Conservation (phyloP, 805 yeast species). For the Wickerhamiella nectarea region DNA sequence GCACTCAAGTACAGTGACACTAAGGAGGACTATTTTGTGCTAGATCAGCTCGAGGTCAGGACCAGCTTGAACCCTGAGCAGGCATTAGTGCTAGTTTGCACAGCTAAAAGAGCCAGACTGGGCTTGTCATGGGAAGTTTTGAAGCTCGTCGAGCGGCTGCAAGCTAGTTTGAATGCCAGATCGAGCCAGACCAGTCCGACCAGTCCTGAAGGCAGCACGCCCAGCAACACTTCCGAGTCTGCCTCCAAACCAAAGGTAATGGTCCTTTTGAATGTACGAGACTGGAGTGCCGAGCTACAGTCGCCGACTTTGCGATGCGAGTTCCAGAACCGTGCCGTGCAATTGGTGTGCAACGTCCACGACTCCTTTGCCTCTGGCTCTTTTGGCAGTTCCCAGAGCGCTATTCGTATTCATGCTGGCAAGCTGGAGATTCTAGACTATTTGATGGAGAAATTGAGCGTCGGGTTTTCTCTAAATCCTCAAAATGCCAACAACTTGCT, state of each 20-base stretch:
- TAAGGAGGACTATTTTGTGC: conserved; percentile 24
- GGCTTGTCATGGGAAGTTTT: conserved; percentile 2
- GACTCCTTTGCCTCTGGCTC: conserved; percentile 14
- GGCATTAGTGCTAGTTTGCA: background rate
- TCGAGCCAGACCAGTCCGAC: too few species aligned
- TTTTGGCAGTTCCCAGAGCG: conserved; percentile 13
- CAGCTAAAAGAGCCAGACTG: background rate
- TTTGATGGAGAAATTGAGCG: conserved; percentile 12
- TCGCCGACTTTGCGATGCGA: conserved; percentile 15
- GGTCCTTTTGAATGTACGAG: background rate
- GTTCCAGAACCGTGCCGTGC: conserved; percentile 18
- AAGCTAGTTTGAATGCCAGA: background rate
- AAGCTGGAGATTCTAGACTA: conserved; percentile 17
- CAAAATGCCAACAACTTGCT: conserved; percentile 8
- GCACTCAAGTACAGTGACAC: conserved; percentile 21
- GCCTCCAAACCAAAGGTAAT: too few species aligned
- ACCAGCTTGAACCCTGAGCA: background rate
- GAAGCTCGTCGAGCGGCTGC: background rate
- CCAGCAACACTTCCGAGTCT: too few species aligned
- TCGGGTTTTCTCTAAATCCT: conserved; percentile 15
- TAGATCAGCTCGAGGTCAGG: conserved; percentile 23
- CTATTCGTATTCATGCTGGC: conserved; percentile 14
- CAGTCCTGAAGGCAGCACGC: too few species aligned
- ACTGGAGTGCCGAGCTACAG: conserved; percentile 12
- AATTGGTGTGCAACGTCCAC: conserved; percentile 13